phyloP scores from a whole-genome alignment of 2,329 filamentous ascomycete species.

The Ambrosiella xylebori region DNA sequence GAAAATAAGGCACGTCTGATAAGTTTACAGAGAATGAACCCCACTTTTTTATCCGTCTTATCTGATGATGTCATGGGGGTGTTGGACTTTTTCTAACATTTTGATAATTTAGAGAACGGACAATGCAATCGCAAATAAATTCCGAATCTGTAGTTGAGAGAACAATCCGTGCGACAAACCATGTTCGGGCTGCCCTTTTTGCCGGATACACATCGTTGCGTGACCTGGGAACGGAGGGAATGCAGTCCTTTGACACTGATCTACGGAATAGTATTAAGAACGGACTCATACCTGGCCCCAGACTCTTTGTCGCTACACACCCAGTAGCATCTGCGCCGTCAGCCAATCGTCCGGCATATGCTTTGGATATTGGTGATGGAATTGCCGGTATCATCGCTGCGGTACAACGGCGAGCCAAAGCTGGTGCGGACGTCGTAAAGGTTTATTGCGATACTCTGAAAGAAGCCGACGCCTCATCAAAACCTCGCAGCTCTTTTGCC shows the following conservation, averaged over 20 bases:
- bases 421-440: conserved; percentile 34
- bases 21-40: not conserved
- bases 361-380: conserved; percentile 28
- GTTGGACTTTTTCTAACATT: not conserved
- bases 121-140: conserved; percentile 32
- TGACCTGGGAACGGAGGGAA: conserved; percentile 36
- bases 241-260: conserved; percentile 31
- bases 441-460: conserved; percentile 27
- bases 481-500: conserved; percentile 23
- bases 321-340: conserved; percentile 30
- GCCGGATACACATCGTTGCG: conserved; percentile 43
- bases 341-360: conserved; percentile 25
- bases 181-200: conserved; percentile 32
- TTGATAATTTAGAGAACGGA: conserved; percentile 20
- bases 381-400: conserved; percentile 27
- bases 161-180: conserved; percentile 35
- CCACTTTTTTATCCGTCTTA: not conserved
- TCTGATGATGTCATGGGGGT: not conserved
- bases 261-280: conserved; percentile 37
- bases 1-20: too few species aligned
- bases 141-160: conserved; percentile 41
- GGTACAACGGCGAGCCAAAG: conserved; percentile 28
- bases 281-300: conserved; percentile 34
- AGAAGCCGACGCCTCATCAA: not conserved
- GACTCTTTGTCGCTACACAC: conserved; percentile 37